phyloP scores from a whole-genome alignment of 345 rosid genomes.

The Punica granatum region DNA sequence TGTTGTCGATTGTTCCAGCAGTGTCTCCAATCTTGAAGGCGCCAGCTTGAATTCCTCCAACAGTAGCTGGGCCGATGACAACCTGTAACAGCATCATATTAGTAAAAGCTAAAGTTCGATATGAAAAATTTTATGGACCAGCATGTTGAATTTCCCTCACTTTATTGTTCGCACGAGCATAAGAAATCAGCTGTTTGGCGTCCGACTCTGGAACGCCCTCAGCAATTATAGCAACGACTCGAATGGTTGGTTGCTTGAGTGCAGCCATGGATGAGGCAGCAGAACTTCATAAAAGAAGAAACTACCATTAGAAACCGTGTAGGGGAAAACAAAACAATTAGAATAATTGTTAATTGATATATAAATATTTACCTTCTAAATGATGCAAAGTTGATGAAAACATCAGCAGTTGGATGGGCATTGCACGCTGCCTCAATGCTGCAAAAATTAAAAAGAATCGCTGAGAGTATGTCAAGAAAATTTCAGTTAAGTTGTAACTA shows the following conservation, averaged over 20 bases:
- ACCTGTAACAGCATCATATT: conserved; percentile 43
- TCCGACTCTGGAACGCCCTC: conserved; percentile 99
- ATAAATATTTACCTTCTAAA: conserved; percentile 56
- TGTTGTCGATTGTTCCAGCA: conserved; percentile 95
- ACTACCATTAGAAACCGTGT: conserved; percentile 4
- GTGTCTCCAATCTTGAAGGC: conserved; percentile 99
- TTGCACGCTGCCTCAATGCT: conserved; percentile 93
- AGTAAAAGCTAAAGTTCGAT: conserved; percentile 4
- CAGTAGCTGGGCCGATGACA: conserved; percentile 98
- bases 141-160: conserved; percentile 16
- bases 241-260: conserved; percentile 87
- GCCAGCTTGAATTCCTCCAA: conserved; percentile 98
- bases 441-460: conserved; percentile 23
- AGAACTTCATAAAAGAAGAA: conserved; percentile 45
- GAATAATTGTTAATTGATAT: not conserved
- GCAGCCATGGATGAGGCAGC: conserved; percentile 98
- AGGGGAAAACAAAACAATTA: conserved; percentile 6
- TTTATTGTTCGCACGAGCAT: conserved; percentile 93
- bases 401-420: conserved; percentile 95
- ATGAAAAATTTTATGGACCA: not conserved
- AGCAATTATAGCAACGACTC: conserved; percentile 93
- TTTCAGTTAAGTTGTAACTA: too few relatives aligned
- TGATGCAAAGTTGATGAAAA: conserved; percentile 91
- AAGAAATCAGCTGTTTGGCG: conserved; percentile 83
- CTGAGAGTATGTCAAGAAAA: not conserved